Base-by-base conservation (phyloP, 257 asterid genomes). In the Solanum clarkiae region DNA sequence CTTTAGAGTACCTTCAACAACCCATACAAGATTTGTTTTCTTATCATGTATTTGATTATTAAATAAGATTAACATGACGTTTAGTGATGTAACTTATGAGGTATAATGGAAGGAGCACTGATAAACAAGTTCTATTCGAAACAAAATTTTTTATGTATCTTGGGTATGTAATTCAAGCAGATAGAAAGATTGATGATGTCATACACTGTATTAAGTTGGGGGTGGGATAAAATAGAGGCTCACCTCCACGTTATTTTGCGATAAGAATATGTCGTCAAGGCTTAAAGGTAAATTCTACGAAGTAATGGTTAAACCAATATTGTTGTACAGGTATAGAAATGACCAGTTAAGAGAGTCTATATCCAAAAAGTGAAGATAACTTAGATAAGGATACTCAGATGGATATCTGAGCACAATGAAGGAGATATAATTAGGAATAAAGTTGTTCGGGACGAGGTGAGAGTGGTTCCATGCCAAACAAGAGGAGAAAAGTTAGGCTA, bases 341-440 rank as follows among this genome's bases (percentile, higher is more conserved):
- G 26, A 12, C 8, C 13, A 3, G 0, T 57, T 0, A 8, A 4
- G 65, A 57, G 18, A 57, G 26, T 6, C 26, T 0, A 20, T 1
- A 1, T 57, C 65, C 2, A 57, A 12, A 57, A 57, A 6, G 18
- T 57, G 65, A 18, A 57, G 26, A 20, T 8, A 20, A 57, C 20
- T 18, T 26, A 57, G 65, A 57, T 57, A 12, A 57, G 26, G 65
- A 57, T 57, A 1, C 26, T 20, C 5, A 18, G 0, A 20, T 57
- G 6, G 65, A 57, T 57, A 12, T 57, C 12, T 57, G 12, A 57
- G 65, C 26, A 57, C 65, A 3, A 2, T 57, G 18, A 20, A 6
- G 18, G 5, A 57, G 26, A 57, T 57, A 18, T 57, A 24, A 57
- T 57, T 20, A 57, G 26, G 26, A 20, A 57, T 57, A 57, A 57